A percentile compares a stretch with the other conserved stretches of the same genome.
Evolutionary conservation across 768 basidiomycete genomes (phyloP).

Genomic region (Pleurotus citrinopileatus): DNA sequence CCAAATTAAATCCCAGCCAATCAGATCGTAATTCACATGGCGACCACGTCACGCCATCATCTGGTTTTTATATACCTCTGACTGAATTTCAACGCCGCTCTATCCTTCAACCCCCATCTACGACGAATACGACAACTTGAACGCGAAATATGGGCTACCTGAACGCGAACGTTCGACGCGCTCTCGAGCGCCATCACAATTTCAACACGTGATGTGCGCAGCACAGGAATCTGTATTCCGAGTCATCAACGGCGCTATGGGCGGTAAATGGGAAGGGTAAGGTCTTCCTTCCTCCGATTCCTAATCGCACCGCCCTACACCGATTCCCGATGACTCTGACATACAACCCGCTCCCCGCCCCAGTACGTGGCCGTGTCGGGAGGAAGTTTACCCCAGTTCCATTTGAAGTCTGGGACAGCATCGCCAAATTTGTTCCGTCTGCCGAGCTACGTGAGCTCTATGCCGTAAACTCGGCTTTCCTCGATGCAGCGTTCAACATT

Average conservation of each 20-base stretch:
- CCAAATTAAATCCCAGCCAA: neutral
- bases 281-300: neutral
- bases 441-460: conserved; percentile 20
- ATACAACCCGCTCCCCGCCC: neutral
- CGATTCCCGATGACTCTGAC: neutral
- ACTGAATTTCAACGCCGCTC: neutral
- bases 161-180: neutral
- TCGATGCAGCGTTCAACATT: conserved; percentile 22
- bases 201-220: neutral
- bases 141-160: neutral
- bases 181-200: too few relatives aligned
- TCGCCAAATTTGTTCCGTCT: conserved; percentile 23
- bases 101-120: neutral
- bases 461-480: conserved; percentile 25
- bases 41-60: neutral
- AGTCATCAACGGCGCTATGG: neutral
- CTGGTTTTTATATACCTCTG: neutral
- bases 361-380: neutral
- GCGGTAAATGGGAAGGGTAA: neutral
- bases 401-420: conserved; percentile 27
- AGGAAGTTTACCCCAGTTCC: neutral
- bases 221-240: neutral
- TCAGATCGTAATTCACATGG: neutral
- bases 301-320: neutral
- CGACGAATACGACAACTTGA: neutral